Conservation (phyloP, 495 filamentous ascomycete species). For the Hypoxylon fragiforme region DNA sequence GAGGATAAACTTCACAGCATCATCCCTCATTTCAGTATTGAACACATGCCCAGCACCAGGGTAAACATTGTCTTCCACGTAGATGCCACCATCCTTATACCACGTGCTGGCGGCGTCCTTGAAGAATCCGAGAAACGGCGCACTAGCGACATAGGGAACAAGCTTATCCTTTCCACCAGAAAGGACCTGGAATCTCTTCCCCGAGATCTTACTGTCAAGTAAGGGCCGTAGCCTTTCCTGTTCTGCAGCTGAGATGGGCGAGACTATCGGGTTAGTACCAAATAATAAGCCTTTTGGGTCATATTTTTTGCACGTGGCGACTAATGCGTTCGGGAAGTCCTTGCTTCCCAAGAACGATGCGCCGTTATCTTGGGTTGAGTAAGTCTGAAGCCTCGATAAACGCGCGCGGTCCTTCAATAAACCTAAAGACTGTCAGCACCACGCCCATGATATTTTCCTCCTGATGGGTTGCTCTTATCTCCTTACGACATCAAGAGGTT, state of each 20-base stretch:
- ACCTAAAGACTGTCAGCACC: slow-evolving; percentile 33
- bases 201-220: slow-evolving; percentile 57
- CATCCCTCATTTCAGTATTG: slow-evolving; percentile 69
- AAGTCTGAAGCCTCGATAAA: slow-evolving; percentile 69
- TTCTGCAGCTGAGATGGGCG: slow-evolving; percentile 10
- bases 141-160: slow-evolving; percentile 73
- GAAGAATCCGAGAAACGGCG: slow-evolving; percentile 72
- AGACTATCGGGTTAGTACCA: slow-evolving; percentile 39
- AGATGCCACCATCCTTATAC: slow-evolving; percentile 61
- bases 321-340: slow-evolving; percentile 71
- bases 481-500: too few species aligned
- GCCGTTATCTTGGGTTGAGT: slow-evolving; percentile 54
- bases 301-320: slow-evolving; percentile 60
- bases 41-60: slow-evolving; percentile 73
- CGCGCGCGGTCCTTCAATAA: slow-evolving; percentile 78
- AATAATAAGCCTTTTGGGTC: slow-evolving; percentile 75
- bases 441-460: background rate
- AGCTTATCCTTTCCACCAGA: slow-evolving; percentile 79
- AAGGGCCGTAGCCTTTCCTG: slow-evolving; percentile 50
- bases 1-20: slow-evolving; percentile 67
- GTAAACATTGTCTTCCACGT: slow-evolving; percentile 75
- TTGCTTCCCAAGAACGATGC: slow-evolving; percentile 69
- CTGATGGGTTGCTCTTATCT: background rate
- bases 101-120: slow-evolving; percentile 61
- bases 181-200: slow-evolving; percentile 78